Evolutionary conservation across 2,329 filamentous ascomycete genomes (phyloP).

Genomic region (Claviceps quebecensis): DNA sequence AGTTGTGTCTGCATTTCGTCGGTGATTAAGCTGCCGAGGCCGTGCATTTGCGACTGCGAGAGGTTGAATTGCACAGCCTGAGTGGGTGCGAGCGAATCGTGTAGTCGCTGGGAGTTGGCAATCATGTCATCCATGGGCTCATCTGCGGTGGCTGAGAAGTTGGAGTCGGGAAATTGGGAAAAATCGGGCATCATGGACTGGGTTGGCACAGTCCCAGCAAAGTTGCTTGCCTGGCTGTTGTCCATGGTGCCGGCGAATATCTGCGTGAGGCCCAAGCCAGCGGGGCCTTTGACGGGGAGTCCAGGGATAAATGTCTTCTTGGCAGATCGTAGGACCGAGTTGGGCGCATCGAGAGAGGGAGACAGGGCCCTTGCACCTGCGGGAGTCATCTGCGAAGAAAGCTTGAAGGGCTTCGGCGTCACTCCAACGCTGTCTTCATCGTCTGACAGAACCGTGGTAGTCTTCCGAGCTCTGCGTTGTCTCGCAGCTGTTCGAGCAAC

Average conservation of each 20-base stretch:
- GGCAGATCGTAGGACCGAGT: constrained; percentile 52
- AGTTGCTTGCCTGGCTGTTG: constrained; percentile 27
- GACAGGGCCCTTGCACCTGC: constrained; percentile 29
- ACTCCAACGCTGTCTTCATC: constrained; percentile 35
- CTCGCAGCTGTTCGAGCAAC: constrained; percentile 27
- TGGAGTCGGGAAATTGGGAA: constrained; percentile 41
- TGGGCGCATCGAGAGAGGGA: constrained; percentile 36
- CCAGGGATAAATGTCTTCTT: constrained; percentile 59
- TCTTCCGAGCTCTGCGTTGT: constrained; percentile 35
- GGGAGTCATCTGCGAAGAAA: constrained; percentile 26
- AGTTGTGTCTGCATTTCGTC: constrained; percentile 40
- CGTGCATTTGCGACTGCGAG: constrained; percentile 45
- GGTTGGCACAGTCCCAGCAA: constrained; percentile 16
- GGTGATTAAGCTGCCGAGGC: constrained; percentile 41
- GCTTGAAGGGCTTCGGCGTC: constrained; percentile 34
- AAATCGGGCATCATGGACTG: constrained; percentile 44
- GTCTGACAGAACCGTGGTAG: constrained; percentile 43
- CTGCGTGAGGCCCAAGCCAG: constrained; percentile 66
- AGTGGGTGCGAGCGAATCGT: constrained; percentile 22
- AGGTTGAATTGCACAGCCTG: constrained; percentile 41
- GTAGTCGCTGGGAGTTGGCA: constrained; percentile 26
- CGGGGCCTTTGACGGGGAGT: constrained; percentile 44
- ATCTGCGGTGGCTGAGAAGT: constrained; percentile 47
- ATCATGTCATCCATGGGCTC: constrained; percentile 38
- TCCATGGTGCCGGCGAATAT: constrained; percentile 85